A percentile compares a stretch with the other conserved stretches of the same genome.
phyloP scores from a whole-genome alignment of 805 yeast genomes.

The Hanseniaspora nectarophila region DNA sequence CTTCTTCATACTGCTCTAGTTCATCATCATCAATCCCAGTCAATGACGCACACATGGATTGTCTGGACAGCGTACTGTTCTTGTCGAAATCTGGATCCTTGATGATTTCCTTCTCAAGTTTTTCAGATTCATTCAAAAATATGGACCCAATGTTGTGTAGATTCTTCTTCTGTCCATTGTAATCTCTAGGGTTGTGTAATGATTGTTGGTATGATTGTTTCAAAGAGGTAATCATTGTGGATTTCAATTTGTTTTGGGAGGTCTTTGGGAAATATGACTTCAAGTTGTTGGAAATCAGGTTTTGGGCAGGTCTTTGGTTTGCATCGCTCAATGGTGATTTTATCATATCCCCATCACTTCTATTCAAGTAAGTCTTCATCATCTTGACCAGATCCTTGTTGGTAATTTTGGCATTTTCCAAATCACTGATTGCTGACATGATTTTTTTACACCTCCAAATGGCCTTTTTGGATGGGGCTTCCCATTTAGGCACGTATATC shows the following conservation, averaged over 20 bases:
- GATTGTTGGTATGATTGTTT: slow-evolving; percentile 57
- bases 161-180: slow-evolving; percentile 17
- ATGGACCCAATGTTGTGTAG: slow-evolving; percentile 52
- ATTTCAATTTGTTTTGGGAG: slow-evolving; percentile 54
- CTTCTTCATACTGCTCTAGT: slow-evolving; percentile 28
- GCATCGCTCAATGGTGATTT: slow-evolving; percentile 34
- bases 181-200: slow-evolving; percentile 24
- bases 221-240: slow-evolving; percentile 74
- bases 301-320: slow-evolving; percentile 90
- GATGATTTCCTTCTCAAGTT: slow-evolving; percentile 39
- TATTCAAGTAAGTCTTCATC: not conserved
- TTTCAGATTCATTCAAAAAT: slow-evolving; percentile 41
- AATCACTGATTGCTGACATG: slow-evolving; percentile 23
- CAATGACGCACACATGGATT: slow-evolving; percentile 14
- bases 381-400: slow-evolving; percentile 1
- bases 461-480: slow-evolving; percentile 52
- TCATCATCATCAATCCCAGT: slow-evolving; percentile 18
- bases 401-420: slow-evolving; percentile 15
- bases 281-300: slow-evolving; percentile 75
- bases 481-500: slow-evolving; percentile 53
- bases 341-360: slow-evolving; percentile 20
- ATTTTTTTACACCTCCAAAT: slow-evolving; percentile 43
- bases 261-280: slow-evolving; percentile 88
- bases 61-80: slow-evolving; percentile 10
- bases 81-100: slow-evolving; percentile 24